A percentile compares a stretch with the other conserved stretches of the same genome.
phyloP scores from a whole-genome alignment of 2,329 filamentous ascomycete species.

The Diaporthe citriasiana region DNA sequence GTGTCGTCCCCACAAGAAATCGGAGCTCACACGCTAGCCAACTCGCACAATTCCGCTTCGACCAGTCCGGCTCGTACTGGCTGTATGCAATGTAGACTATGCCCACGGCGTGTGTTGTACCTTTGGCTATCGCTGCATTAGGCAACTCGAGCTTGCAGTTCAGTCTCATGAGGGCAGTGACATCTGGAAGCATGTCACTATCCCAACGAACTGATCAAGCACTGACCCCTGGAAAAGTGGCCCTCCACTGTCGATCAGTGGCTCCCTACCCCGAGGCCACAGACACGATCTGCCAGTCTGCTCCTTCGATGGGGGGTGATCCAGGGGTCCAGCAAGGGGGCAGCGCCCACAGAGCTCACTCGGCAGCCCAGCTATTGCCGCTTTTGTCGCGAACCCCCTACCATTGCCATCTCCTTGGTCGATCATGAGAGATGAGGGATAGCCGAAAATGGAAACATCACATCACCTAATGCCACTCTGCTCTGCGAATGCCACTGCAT shows the following conservation, averaged over 20 bases:
- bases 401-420: constrained; percentile 23
- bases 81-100: background rate
- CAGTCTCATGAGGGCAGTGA: no score
- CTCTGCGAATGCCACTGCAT: background rate
- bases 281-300: constrained; percentile 21
- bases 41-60: constrained; percentile 11
- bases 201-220: constrained; percentile 13
- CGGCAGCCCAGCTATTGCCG: constrained; percentile 7
- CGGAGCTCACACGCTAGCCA: background rate
- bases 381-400: constrained; percentile 19
- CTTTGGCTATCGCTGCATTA: background rate
- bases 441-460: background rate
- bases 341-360: background rate
- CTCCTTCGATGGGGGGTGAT: constrained; percentile 26
- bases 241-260: constrained; percentile 28
- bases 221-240: constrained; percentile 29
- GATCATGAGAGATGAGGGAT: constrained; percentile 26
- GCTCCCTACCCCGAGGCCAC: background rate
- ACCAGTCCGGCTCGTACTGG: background rate
- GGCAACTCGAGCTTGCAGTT: background rate
- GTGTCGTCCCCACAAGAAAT: background rate
- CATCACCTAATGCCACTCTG: background rate
- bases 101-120: background rate
- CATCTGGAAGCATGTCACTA: no score
- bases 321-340: constrained; percentile 32